Base-by-base conservation (phyloP, 2,329 filamentous ascomycete genomes). In the Xylariaceae sp. region DNA sequence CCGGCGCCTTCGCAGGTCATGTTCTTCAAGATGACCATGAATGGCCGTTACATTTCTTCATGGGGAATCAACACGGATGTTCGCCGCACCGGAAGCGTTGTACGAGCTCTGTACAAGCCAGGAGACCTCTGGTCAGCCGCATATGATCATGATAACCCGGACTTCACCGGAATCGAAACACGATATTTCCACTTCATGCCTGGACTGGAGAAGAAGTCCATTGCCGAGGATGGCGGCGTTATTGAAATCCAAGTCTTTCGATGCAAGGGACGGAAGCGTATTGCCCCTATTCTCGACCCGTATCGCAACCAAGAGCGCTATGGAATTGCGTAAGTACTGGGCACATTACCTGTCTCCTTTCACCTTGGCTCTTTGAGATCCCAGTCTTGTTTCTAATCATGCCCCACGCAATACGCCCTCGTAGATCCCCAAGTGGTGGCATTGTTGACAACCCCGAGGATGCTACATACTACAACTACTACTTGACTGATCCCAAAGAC, bases 21-120 rank as follows among this genome's bases (percentile, higher is more conserved):
- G 8, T 74, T 71, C 56, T 78, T 78, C 59, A 76, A 73, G 49
- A 56, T 78, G 36, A 63, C 63, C 39, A 66, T 78, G 52, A 78
- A 80, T 45, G 73, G 73, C 12, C 65, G 68, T 12, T 63, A 66
- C 13, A 59, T 72, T n/a, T 62, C 69, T 3, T 70, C 68, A 3
- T 80, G 73, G 68, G 74, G 75, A 2, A 62, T 69, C 14, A 62
- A 73, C 39, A 55, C 67, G 12, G 50, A 50, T 11, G 49, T 45
- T 3, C 56, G 55, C 33, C 49, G 52, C 2, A 51, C 52, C 5
- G 68, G 71, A 6, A 62, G 61, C 27, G 63, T 72, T 28, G 65
- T 64, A 39, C 64, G 61, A 47, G 67, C 68, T 4, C 59, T 78
- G 3, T 77, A 72, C 46, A 64, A 69, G 27, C 72, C 74, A 2